A percentile compares a stretch with the other conserved stretches of the same genome.
phyloP scores from a whole-genome alignment of 345 rosid species.

The Draba incana region DNA sequence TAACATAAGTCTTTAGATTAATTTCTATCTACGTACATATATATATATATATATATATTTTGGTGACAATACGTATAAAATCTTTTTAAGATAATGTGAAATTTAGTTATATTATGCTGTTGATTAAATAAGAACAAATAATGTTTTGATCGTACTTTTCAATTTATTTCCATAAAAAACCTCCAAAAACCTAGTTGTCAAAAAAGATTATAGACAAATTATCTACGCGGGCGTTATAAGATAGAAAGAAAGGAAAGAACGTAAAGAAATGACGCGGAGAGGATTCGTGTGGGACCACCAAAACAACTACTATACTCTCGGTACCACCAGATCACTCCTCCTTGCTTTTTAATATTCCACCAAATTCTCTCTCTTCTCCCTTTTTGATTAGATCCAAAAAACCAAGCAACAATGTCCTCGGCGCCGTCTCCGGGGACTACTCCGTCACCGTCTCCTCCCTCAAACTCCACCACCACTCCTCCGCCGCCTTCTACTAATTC shows the following conservation, averaged over 20 bases:
- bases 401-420: constrained; percentile 49
- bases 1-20: too few relatives aligned
- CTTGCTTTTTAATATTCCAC: constrained; percentile 18
- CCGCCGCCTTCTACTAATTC: constrained; percentile 46
- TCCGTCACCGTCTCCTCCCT: constrained; percentile 48
- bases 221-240: background rate
- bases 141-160: too few relatives aligned
- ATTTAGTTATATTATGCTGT: too few relatives aligned
- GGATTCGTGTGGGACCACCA: constrained; percentile 58
- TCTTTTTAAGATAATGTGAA: too few relatives aligned
- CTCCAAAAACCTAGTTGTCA: too few relatives aligned
- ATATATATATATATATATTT: too few relatives aligned
- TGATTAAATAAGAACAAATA: too few relatives aligned
- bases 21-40: too few relatives aligned
- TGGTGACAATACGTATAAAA: too few relatives aligned
- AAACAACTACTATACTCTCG: constrained; percentile 23
- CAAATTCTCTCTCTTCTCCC: background rate
- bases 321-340: constrained; percentile 37
- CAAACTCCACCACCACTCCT: constrained; percentile 47
- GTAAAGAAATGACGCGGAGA: constrained; percentile 50
- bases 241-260: constrained; percentile 4
- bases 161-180: too few relatives aligned
- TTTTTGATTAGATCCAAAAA: constrained; percentile 30
- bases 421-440: constrained; percentile 51
- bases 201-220: too few relatives aligned